Evolutionary conservation across 805 yeast genomes (phyloP).

Genomic region (Ogataea zsoltii): DNA sequence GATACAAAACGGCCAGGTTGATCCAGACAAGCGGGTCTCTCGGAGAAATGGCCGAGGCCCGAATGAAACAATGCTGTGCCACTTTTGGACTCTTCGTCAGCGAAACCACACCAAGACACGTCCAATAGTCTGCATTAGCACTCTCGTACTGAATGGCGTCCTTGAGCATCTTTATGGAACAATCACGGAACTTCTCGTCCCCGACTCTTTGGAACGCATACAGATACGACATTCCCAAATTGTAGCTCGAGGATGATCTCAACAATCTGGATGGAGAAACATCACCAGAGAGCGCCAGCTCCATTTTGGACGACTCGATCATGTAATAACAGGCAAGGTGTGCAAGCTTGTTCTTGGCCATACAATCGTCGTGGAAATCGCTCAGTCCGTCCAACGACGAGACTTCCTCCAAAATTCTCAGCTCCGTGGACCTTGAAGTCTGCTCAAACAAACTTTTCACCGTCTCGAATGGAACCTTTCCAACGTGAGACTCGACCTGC

Average conservation of each 20-base stretch:
- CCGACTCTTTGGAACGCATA: conserved; percentile 40
- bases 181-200: conserved; percentile 38
- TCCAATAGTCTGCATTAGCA: conserved; percentile 74
- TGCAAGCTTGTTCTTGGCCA: conserved; percentile 22
- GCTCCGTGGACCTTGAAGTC: conserved; percentile 10
- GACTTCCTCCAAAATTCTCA: neutral
- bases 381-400: conserved; percentile 9
- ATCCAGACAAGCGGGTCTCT: conserved; percentile 74
- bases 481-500: conserved; percentile 53
- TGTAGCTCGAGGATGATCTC: conserved; percentile 58
- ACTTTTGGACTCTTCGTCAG: conserved; percentile 63
- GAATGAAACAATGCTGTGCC: conserved; percentile 91
- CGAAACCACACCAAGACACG: conserved; percentile 76
- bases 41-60: conserved; percentile 70
- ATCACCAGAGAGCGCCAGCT: conserved; percentile 38
- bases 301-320: conserved; percentile 49
- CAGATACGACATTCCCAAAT: conserved; percentile 68
- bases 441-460: conserved; percentile 31
- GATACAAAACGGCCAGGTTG: conserved; percentile 75
- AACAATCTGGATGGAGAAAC: conserved; percentile 45
- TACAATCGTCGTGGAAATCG: neutral
- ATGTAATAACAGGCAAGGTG: conserved; percentile 30
- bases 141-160: conserved; percentile 72
- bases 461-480: conserved; percentile 46
- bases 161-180: conserved; percentile 59